phyloP scores from a whole-genome alignment of 129 eudicot genomes.

The Centrapalus pauciflorus region DNA sequence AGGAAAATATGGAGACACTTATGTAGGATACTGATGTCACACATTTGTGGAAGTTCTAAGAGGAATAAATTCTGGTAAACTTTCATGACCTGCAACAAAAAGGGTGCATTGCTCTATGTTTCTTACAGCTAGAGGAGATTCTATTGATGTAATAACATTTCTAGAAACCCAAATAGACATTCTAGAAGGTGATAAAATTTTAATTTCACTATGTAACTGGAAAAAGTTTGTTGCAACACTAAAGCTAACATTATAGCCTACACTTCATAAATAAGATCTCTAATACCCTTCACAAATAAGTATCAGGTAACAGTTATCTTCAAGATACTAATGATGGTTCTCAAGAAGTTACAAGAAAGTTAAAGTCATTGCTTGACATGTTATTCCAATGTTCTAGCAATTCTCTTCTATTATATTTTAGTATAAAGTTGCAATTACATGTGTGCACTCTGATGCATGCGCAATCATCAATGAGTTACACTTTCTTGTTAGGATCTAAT shows the following conservation, averaged over 20 bases:
- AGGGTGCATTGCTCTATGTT: not conserved
- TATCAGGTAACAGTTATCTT: not conserved
- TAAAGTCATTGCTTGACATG: not conserved
- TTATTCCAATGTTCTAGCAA: not conserved
- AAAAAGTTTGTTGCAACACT: not conserved
- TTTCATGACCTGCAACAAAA: not conserved
- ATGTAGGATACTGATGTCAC: not conserved
- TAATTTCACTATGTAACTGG: not conserved
- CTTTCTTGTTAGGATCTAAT: no score
- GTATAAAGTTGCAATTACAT: not conserved
- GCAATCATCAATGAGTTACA: no score
- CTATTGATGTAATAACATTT: not conserved
- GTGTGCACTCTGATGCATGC: no score
- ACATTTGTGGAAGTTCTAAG: not conserved
- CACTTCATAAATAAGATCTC: not conserved
- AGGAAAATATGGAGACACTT: not conserved
- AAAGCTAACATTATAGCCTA: not conserved
- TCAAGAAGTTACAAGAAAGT: not conserved
- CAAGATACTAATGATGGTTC: not conserved
- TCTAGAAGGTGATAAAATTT: not conserved
- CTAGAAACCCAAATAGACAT: not conserved
- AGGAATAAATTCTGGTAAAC: not conserved
- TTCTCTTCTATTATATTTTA: not conserved
- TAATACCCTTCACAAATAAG: not conserved
- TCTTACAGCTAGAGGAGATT: not conserved